phyloP scores from a whole-genome alignment of 306 rosid genomes.

The Corylus heterophylla region DNA sequence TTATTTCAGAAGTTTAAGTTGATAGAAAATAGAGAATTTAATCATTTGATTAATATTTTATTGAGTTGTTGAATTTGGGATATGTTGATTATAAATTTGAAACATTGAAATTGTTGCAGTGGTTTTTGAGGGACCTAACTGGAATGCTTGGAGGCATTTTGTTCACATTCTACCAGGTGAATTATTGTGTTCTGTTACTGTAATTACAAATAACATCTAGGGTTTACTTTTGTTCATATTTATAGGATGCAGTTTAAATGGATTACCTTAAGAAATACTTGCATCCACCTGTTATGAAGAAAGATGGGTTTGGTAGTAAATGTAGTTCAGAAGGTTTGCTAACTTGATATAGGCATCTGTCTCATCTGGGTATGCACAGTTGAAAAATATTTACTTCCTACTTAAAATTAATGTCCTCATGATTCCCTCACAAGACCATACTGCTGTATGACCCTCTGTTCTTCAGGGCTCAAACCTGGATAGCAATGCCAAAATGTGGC shows the following conservation, averaged over 20 bases:
- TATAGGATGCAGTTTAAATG: slow-evolving; percentile 1
- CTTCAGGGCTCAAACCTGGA: slow-evolving; percentile 94
- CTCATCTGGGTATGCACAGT: background rate
- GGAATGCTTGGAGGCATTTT: slow-evolving; percentile 99
- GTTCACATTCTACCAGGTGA: slow-evolving; percentile 95
- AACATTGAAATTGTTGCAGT: slow-evolving; percentile 57
- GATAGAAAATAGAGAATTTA: no score
- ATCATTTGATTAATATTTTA: background rate
- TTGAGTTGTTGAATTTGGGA: slow-evolving; percentile 29
- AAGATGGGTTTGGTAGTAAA: slow-evolving; percentile 7
- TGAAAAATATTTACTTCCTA: slow-evolving; percentile 17
- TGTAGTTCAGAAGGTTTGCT: slow-evolving; percentile 16
- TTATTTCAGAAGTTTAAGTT: no score
- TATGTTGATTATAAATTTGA: slow-evolving; percentile 23
- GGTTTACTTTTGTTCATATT: background rate
- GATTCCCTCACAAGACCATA: slow-evolving; percentile 3
- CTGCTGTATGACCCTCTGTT: slow-evolving; percentile 17
- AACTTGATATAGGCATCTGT: slow-evolving; percentile 2
- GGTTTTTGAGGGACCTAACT: slow-evolving; percentile 97
- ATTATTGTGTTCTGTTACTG: background rate
- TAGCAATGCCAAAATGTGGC: slow-evolving; percentile 98
- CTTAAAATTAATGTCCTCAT: slow-evolving; percentile 14
- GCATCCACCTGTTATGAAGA: background rate
- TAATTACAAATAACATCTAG: background rate
- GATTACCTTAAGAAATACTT: background rate